Evolutionary conservation across 2,329 filamentous ascomycete genomes (phyloP).

Genomic region (Bipolaris oryzae): DNA sequence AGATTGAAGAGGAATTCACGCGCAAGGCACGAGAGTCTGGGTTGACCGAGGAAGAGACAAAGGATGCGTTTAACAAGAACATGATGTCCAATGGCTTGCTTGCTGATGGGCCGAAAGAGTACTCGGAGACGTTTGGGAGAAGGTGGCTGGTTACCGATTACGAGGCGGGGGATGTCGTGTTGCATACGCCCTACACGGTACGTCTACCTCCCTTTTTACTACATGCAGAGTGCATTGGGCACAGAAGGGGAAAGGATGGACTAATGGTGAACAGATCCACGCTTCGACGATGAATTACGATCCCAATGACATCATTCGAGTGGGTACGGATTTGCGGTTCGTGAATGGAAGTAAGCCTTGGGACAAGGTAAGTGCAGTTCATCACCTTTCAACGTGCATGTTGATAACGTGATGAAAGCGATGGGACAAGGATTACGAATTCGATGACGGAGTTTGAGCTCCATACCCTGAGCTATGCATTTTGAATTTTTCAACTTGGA

Average conservation of each 20-base stretch:
- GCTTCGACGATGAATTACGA: conserved; percentile 63
- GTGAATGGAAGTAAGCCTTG: conserved; percentile 59
- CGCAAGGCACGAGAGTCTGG: conserved; percentile 56
- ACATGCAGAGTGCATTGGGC: too few relatives aligned
- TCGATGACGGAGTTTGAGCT: conserved; percentile 37
- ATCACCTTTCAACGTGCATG: neutral
- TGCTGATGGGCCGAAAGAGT: conserved; percentile 56
- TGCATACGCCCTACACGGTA: conserved; percentile 42
- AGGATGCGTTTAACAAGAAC: conserved; percentile 57
- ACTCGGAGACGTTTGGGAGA: conserved; percentile 52
- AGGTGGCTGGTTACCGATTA: conserved; percentile 60
- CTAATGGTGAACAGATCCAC: conserved; percentile 55
- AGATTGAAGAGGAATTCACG: conserved; percentile 59
- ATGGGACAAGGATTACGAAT: conserved; percentile 43
- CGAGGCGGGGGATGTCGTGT: conserved; percentile 59
- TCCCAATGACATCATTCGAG: conserved; percentile 57
- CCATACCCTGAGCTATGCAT: neutral
- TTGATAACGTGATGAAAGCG: conserved; percentile 24
- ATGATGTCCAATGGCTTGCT: conserved; percentile 64
- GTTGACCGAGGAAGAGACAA: conserved; percentile 59
- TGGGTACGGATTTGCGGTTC: conserved; percentile 64
- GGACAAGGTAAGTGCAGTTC: conserved; percentile 51
- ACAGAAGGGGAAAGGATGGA: too few relatives aligned
- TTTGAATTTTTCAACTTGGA: neutral
- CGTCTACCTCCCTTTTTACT: neutral